These are phyloP conservation scores for Fusarium citri DNA, from an alignment of 2,329 filamentous ascomycete species.

Conservation along the genomic window DNA sequence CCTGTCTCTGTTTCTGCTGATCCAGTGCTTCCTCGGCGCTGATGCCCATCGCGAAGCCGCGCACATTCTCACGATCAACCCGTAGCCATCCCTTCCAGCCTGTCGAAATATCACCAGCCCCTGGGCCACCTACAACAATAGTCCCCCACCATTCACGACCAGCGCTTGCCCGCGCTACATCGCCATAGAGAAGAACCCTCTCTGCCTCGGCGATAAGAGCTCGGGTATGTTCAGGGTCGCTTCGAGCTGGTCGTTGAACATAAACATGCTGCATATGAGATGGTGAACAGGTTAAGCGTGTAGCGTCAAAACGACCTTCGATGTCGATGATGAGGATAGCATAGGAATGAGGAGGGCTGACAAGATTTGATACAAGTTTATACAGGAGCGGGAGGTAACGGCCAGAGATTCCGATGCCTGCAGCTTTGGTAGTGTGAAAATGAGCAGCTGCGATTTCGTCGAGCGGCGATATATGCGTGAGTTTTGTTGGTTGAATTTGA, in stretches of 20 bases:
- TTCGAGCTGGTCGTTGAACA: conserved; percentile 57
- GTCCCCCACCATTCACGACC: conserved; percentile 69
- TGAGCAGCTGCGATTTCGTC: conserved; percentile 60
- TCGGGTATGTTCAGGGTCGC: conserved; percentile 46
- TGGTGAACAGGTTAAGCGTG: conserved; percentile 54
- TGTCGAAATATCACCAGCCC: conserved; percentile 49
- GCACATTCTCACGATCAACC: conserved; percentile 58
- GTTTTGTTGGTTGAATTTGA: conserved; percentile 43
- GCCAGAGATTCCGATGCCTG: conserved; percentile 63
- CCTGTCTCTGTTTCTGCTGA: conserved; percentile 54
- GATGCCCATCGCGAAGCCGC: conserved; percentile 53
- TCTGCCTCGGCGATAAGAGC: conserved; percentile 56
- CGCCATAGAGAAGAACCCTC: conserved; percentile 63
- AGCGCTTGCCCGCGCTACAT: conserved; percentile 54
- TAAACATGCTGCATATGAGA: conserved; percentile 63
- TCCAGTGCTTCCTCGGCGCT: conserved; percentile 60
- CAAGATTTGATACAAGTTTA: conserved; percentile 63
- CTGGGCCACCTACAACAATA: conserved; percentile 60
- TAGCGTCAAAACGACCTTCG: conserved; percentile 66
- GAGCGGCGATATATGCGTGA: conserved; percentile 58
- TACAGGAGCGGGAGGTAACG: conserved; percentile 67
- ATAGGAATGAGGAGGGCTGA: conserved; percentile 60
- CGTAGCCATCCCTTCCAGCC: conserved; percentile 64
- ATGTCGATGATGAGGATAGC: conserved; percentile 67
- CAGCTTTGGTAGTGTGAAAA: conserved; percentile 60